Conservation (phyloP, 78 protist genomes). For the Creolimax fragrantissima region DNA sequence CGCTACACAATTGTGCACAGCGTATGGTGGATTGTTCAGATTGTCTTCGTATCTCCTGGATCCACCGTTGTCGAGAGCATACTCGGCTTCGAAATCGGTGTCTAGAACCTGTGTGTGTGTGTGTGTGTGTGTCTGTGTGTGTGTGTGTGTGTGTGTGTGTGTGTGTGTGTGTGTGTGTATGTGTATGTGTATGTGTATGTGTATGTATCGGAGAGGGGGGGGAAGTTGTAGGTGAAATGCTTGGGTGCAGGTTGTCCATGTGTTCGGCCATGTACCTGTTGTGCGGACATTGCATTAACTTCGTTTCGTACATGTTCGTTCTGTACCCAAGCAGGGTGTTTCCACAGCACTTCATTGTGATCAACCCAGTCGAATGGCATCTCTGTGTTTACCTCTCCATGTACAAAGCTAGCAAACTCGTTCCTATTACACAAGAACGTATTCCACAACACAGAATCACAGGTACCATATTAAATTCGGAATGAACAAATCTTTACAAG, state of each 20-base stretch:
- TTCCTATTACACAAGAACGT: background rate
- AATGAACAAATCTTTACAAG: too few species aligned
- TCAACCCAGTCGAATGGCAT: background rate
- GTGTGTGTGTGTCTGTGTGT: background rate
- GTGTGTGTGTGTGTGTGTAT: too few species aligned
- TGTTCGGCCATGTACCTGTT: background rate
- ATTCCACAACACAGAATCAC: background rate
- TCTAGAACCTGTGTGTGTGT: background rate
- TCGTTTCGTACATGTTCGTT: background rate
- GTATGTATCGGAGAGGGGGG: too few species aligned
- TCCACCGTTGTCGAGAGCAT: background rate
- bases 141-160: too few species aligned
- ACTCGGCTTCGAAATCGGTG: background rate
- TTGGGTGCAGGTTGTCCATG: too few species aligned
- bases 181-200: too few species aligned
- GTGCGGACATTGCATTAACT: background rate
- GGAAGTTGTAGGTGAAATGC: too few species aligned
- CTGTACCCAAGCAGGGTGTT: background rate
- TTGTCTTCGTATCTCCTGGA: background rate
- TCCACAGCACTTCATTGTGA: background rate
- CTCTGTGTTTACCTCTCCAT: background rate
- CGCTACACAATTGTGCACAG: slow-evolving; percentile 6
- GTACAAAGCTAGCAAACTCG: background rate
- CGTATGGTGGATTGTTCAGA: background rate
- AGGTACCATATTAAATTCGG: too few species aligned